phyloP scores from a whole-genome alignment of 225 moss, liverwort and hornwort species.

The Physcomitrellopsis africana region DNA sequence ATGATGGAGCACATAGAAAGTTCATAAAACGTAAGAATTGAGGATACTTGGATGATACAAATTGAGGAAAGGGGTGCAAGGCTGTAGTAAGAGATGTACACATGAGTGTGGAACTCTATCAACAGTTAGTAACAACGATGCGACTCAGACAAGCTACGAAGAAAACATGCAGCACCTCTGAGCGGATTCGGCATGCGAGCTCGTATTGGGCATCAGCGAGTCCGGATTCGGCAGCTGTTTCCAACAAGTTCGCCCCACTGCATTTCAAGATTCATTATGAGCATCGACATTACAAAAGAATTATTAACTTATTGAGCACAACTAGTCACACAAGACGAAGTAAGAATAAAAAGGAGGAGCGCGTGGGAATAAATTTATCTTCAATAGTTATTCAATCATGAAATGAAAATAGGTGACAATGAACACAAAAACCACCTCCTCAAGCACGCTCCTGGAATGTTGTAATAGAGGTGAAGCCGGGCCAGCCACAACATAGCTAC shows the following conservation, averaged over 20 bases:
- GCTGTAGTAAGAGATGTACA: background rate
- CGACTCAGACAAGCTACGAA: background rate
- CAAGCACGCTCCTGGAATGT: constrained; percentile 80
- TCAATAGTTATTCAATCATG: constrained; percentile 3
- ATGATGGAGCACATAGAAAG: constrained; percentile 11
- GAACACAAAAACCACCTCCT: constrained; percentile 53
- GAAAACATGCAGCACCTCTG: constrained; percentile 56
- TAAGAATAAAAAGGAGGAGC: background rate
- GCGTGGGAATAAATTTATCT: background rate
- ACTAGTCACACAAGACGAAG: background rate
- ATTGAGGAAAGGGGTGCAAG: constrained; percentile 11
- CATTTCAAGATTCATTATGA: constrained; percentile 27
- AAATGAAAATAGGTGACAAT: constrained; percentile 11
- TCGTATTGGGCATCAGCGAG: constrained; percentile 86
- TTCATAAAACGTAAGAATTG: constrained; percentile 22
- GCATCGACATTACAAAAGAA: background rate
- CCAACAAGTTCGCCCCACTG: constrained; percentile 78
- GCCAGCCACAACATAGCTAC: constrained; percentile 82
- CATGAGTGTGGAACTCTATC: background rate
- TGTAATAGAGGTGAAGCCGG: constrained; percentile 88
- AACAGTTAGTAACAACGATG: background rate
- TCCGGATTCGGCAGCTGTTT: constrained; percentile 84
- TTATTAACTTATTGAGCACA: background rate
- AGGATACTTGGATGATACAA: constrained; percentile 2
- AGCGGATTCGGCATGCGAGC: constrained; percentile 77